Evolutionary conservation across 2,329 filamentous ascomycete genomes (phyloP), one percentile per base, ranked within the genome.

Genomic region (Pestalotiopsis fici): DNA sequence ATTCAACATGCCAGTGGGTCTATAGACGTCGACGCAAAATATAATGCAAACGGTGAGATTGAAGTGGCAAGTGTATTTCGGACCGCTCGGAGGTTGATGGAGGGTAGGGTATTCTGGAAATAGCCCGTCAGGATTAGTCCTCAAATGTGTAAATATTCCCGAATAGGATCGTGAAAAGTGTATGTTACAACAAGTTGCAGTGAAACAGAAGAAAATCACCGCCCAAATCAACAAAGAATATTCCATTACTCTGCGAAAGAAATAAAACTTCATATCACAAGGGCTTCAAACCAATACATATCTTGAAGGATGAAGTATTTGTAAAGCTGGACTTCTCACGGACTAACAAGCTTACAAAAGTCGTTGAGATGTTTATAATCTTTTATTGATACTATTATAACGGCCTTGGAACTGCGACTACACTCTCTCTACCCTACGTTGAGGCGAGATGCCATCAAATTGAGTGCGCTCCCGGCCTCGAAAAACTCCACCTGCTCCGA

Each of bases 1-100:
- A 76, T 86, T 27, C 80, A 80, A 0, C 84, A 86, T 78, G 79
- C 83, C 2, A 83, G 83, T 68, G 83, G 84, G 3, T 82, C 77
- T 37, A 70, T 85, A 28, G 70, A 81, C 13, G 82, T 85, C 3
- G 79, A 78, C 7, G 81, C 82, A 2, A 72, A 76, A 5, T 83
- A 82, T 69, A 76, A 77, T 65, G 70, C 68, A 0, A 64, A 75
- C 4, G 82, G 80, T 0, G 61, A 66, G 2, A 72, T 85, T 59
- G 70, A 70, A 47, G 71, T 76, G 62, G 82, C 79, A 2, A 84
- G 80, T 0, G 82, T 85, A 1, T 85, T 81, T 70, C 77, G 83
- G 28, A 86, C 83, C 3, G 83, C 83, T 5, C 78, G 83, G 54
- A 74, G 83, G 67, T 68, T 85, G 57, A 84, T 86, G 76, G 82